Conservation (phyloP, 768 basidiomycete species). For the Kwoniella sp. region DNA sequence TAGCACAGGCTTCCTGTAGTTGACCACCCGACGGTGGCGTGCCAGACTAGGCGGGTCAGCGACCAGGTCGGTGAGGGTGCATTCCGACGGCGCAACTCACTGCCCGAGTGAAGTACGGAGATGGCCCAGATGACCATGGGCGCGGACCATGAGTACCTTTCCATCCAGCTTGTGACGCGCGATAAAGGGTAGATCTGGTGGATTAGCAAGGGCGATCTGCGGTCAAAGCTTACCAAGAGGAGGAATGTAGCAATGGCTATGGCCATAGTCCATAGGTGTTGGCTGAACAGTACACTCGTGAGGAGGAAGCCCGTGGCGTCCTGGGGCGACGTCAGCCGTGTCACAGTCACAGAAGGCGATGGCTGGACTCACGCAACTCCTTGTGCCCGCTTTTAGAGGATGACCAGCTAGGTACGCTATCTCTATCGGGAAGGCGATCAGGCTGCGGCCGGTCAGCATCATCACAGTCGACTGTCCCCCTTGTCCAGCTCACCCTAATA, state of each 20-base stretch:
- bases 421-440: slow-evolving; percentile 27
- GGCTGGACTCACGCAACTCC: slow-evolving; percentile 35
- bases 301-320: slow-evolving; percentile 37
- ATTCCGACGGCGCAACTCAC: slow-evolving; percentile 34
- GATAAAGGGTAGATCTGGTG: slow-evolving; percentile 46
- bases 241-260: slow-evolving; percentile 46
- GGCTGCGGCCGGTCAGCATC: too few relatives aligned
- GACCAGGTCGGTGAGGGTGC: neutral
- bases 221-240: slow-evolving; percentile 32
- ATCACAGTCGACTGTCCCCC: too few relatives aligned
- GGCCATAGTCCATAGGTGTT: slow-evolving; percentile 47
- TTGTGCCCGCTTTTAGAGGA: slow-evolving; percentile 21
- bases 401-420: slow-evolving; percentile 25
- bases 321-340: slow-evolving; percentile 19
- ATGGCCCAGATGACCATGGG: slow-evolving; percentile 31
- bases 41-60: too few relatives aligned
- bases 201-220: neutral
- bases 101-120: slow-evolving; percentile 36
- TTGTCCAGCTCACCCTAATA: slow-evolving; percentile 42
- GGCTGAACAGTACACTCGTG: slow-evolving; percentile 43
- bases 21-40: slow-evolving; percentile 30
- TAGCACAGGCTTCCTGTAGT: slow-evolving; percentile 39
- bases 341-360: neutral
- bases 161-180: slow-evolving; percentile 26
- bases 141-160: slow-evolving; percentile 30